A percentile compares a stretch with the other conserved stretches of the same genome.
These are phyloP conservation scores for Alternaria brassicae DNA, from an alignment of 2,329 filamentous ascomycete species.

Conservation along the genomic window DNA sequence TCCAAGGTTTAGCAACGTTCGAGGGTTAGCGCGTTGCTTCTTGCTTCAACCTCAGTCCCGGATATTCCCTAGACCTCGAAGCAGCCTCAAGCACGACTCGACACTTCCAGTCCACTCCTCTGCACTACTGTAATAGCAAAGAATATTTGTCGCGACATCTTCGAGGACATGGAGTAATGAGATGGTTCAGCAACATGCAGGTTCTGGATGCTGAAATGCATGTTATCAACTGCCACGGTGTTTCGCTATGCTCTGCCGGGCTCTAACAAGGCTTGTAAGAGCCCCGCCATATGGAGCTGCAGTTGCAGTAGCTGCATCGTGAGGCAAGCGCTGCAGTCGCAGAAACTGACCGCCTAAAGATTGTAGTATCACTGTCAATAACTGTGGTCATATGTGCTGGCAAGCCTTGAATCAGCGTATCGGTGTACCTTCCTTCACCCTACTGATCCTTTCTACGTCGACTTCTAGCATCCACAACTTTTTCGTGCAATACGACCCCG, in stretches of 20 bases:
- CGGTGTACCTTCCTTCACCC: background rate
- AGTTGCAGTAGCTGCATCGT: background rate
- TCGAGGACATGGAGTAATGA: background rate
- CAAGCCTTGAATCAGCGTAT: background rate
- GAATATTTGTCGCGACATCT: background rate
- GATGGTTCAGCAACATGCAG: conserved; percentile 1
- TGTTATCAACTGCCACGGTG: background rate
- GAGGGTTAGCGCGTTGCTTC: conserved; percentile 25
- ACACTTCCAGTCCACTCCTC: background rate
- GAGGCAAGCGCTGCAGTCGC: conserved; percentile 1
- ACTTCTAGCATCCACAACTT: background rate
- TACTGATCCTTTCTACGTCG: background rate
- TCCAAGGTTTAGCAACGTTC: conserved; percentile 32
- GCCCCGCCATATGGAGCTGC: background rate
- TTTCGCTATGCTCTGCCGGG: conserved; percentile 1
- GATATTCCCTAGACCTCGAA: conserved; percentile 23
- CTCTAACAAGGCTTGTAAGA: background rate
- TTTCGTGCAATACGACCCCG: background rate
- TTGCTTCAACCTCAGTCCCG: conserved; percentile 9
- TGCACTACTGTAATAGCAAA: background rate
- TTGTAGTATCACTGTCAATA: background rate
- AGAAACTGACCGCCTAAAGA: background rate
- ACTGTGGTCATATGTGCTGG: background rate
- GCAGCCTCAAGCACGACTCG: background rate
- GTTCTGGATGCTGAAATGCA: background rate